These are phyloP conservation scores for Penicillium dipodomyicola DNA, from an alignment of 495 filamentous ascomycete genomes.

Conservation along the genomic window DNA sequence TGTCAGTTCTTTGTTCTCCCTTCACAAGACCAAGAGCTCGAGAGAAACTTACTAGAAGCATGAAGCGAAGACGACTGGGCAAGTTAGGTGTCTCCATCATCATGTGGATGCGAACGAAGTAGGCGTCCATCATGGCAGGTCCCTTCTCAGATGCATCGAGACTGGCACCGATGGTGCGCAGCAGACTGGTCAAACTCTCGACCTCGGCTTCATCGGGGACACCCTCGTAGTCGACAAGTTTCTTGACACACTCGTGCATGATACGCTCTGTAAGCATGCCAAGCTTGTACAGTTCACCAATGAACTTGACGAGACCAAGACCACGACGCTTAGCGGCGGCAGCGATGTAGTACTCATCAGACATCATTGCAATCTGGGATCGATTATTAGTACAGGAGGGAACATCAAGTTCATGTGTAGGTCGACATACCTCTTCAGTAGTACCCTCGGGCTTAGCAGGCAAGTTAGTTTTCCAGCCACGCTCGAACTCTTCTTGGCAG, in stretches of 20 bases:
- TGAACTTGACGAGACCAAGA: constrained; percentile 97
- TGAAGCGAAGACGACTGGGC: constrained; percentile 85
- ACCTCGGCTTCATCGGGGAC: constrained; percentile 93
- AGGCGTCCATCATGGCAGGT: constrained; percentile 80
- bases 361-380: constrained; percentile 64
- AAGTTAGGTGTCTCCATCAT: constrained; percentile 76
- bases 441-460: constrained; percentile 78
- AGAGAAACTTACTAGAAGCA: constrained; percentile 71
- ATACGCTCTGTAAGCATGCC: constrained; percentile 98
- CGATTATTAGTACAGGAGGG: background rate
- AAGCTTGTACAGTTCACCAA: constrained; percentile 98
- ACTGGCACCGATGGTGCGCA: constrained; percentile 85
- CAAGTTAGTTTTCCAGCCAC: constrained; percentile 91
- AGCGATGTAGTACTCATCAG: constrained; percentile 94
- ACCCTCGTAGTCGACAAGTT: constrained; percentile 92
- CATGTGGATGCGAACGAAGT: constrained; percentile 80
- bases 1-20: constrained; percentile 7
- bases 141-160: constrained; percentile 81
- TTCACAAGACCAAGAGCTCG: background rate
- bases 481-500: constrained; percentile 98
- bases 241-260: constrained; percentile 99
- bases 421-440: constrained; percentile 52
- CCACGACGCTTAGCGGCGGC: constrained; percentile 96
- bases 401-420: background rate
- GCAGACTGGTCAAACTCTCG: constrained; percentile 87